Base-by-base conservation (phyloP, 1,139 yeast species). In the Pichia sp. region DNA sequence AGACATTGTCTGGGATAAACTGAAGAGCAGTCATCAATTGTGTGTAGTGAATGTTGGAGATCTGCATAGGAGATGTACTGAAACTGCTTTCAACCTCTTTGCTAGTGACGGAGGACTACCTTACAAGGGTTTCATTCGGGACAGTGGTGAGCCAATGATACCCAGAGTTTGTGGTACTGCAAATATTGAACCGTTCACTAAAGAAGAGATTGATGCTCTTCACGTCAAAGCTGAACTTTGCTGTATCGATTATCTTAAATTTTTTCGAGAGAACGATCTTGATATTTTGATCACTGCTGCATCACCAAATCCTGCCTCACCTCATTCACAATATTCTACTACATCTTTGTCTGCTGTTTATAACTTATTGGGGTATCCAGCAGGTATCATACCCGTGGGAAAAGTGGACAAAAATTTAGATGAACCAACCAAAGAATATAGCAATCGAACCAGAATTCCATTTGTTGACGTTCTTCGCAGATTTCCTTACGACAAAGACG, bases 271-370 rank as follows among this genome's bases (percentile, higher is more conserved):
- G 18, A 75, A 82, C 59, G 77, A 79, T 46, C 76, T 86, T 46
- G 93, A 87, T 62, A 79, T 83, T 62, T 74, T 87, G 52, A 68
- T 87, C 47, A 73, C 83, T 49, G 95, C 95, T 44, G 74, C 82
- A 6, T 82, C 10, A 68, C 87, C 0, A 75, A 84, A 59, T 85
- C 80, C 74, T 83, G 83, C 65, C 64, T 83, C 51, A 67, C 82
- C 58, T 88, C 83, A 62, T 72, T 79, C 60, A 85, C 88, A 44
- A 74, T 4, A 39, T 39, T 39, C 41, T 21, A 39, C 41, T 21
- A 39, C 41, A 12, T 39, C 41, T 39, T 39, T 39, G 25, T 39
- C 41, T 2, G 41, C 41, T n/a, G 41, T 39, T 39, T 39, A 39
- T n/a, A 39, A 39, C 2, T 39, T 82, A 42, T 74, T 82, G 55